Evolutionary conservation across 148 eudicot genomes (phyloP).

Genomic region (Oxyria digyna): DNA sequence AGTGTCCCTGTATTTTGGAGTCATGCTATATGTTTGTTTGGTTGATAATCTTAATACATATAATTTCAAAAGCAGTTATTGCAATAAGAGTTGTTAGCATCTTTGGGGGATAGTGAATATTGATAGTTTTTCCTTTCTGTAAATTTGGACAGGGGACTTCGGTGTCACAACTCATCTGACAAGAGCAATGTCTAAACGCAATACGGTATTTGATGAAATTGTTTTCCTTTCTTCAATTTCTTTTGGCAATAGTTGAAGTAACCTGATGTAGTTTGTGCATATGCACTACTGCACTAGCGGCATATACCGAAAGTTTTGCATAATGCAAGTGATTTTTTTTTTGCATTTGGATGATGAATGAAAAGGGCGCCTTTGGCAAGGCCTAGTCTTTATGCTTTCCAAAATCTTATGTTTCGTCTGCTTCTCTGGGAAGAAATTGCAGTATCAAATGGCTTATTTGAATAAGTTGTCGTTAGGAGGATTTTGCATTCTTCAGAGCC

Average conservation of each 20-base stretch:
- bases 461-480: not conserved
- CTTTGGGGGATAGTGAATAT: not conserved
- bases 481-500: not conserved
- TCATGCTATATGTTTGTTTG: not conserved
- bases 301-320: not conserved
- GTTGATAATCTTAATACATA: not conserved
- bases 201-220: constrained; percentile 43
- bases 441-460: not conserved
- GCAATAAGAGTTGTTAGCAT: not conserved
- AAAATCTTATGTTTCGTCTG: too few relatives aligned
- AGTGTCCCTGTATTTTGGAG: constrained; percentile 14
- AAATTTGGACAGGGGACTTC: constrained; percentile 77
- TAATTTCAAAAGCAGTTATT: not conserved
- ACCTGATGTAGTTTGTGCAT: not conserved
- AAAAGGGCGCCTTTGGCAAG: too few relatives aligned
- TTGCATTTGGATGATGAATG: not conserved
- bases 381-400: too few relatives aligned
- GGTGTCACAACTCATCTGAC: constrained; percentile 98
- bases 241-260: not conserved
- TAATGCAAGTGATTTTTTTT: not conserved
- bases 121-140: constrained; percentile 5
- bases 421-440: too few relatives aligned
- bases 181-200: constrained; percentile 98
- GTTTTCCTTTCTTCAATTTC: not conserved
- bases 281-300: not conserved